Conservation (phyloP, 2,329 filamentous ascomycete species). For the Fusarium camptoceras region DNA sequence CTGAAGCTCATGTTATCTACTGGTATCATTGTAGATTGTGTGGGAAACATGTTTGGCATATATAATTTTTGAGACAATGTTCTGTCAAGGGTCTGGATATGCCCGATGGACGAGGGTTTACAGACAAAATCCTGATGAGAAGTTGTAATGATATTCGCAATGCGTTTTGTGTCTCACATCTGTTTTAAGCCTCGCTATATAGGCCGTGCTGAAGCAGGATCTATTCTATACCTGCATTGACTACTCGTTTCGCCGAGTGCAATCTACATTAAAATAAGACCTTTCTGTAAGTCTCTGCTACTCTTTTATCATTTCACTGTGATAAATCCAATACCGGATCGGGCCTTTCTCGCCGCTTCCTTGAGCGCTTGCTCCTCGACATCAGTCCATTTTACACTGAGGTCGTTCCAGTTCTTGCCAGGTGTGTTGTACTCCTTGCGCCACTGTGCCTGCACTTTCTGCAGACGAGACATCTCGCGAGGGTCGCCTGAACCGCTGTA, state of each 20-base stretch:
- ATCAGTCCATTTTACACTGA: conserved; percentile 76
- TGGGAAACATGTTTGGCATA: conserved; percentile 23
- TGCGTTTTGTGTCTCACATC: neutral
- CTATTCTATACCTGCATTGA: neutral
- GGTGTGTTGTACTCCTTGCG: conserved; percentile 73
- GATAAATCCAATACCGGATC: conserved; percentile 73
- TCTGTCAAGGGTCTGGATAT: conserved; percentile 11
- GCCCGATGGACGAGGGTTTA: conserved; percentile 5
- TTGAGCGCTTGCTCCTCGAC: conserved; percentile 72
- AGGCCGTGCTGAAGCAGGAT: neutral
- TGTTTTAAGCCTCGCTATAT: neutral
- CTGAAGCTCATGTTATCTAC: conserved; percentile 19
- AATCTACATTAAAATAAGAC: neutral
- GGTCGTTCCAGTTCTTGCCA: conserved; percentile 73
- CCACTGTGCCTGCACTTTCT: conserved; percentile 70
- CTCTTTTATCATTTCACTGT: conserved; percentile 64
- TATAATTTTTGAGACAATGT: conserved; percentile 26
- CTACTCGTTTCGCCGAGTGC: neutral
- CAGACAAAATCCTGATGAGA: conserved; percentile 34
- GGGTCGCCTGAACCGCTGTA: conserved; percentile 76
- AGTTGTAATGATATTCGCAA: conserved; percentile 40
- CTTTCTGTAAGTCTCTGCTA: neutral
- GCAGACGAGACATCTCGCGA: conserved; percentile 72
- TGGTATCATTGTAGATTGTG: conserved; percentile 8
- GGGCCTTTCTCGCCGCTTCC: conserved; percentile 66